Base-by-base conservation (phyloP, 345 rosid genomes). In the Anastatica hierochuntica region DNA sequence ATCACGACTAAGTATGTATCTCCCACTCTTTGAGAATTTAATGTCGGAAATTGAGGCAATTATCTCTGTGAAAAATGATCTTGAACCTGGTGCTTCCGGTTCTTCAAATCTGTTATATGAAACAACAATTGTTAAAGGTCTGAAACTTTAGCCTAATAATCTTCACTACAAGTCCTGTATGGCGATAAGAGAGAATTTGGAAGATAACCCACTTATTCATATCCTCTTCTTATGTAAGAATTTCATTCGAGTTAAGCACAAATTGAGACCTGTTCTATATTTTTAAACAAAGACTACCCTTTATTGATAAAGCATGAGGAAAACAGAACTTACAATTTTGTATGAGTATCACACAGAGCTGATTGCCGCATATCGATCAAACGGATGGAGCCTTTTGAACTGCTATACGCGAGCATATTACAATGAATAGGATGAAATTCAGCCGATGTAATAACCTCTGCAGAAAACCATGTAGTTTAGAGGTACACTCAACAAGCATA, bases 371-470 rank as follows among this genome's bases (percentile, higher is more conserved):
- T 75, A 75, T 94, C 99, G 75, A 94, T 76, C 49, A 94, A 89
- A 58, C 99, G 86, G 71, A 94, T 82, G 66, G 96, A 94, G 72
- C 99, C 99, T 71, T 84, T 94, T 41, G 99, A 94, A 73, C 99
- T 94, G 84, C 99, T 88, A 71, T 94, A 94, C 41, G 96, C 99
- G 71, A 94, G 76, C 66, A 44, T 79, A 68, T 94, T 88, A 69
- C 99, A 94, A 57, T 88, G 97, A 49, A 73, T 75, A 58, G 99
- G 99, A 64, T 94, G 99, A 67, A 94, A 88, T 67, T 94, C 97
- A 18, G 99, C 99, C 45, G 97, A 94, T 53, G 99, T 94, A 61
- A 94, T 88, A 66, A 94, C 99, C 95, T 94, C 99, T 94, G 92
- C 78, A 59, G 57, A 37, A 42, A 29, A 74, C 43, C 46, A 56